These are phyloP conservation scores for Boletellus ananas DNA, from an alignment of 768 basidiomycete species.

Conservation along the genomic window DNA sequence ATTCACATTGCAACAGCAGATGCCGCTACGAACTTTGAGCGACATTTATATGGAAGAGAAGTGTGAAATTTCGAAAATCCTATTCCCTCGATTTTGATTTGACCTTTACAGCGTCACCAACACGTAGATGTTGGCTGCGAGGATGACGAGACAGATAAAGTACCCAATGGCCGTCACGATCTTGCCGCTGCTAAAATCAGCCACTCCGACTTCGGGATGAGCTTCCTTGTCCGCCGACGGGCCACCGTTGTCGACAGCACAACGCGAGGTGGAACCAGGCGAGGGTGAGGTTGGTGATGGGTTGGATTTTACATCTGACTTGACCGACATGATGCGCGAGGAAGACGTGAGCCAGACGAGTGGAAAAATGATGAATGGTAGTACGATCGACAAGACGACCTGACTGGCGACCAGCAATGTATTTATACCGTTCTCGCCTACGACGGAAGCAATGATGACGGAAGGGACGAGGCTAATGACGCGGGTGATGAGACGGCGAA, in stretches of 20 bases:
- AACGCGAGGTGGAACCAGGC: background rate
- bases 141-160: conserved; percentile 59
- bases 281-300: background rate
- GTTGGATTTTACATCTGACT: conserved; percentile 5
- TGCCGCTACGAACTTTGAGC: background rate
- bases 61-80: background rate
- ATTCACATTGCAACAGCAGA: too few relatives aligned
- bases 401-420: conserved; percentile 82
- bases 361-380: conserved; percentile 84
- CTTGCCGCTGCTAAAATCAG: conserved; percentile 65
- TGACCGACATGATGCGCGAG: conserved; percentile 67
- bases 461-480: conserved; percentile 80
- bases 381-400: conserved; percentile 76
- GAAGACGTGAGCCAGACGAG: conserved; percentile 70
- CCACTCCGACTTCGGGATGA: conserved; percentile 32
- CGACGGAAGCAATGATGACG: conserved; percentile 67
- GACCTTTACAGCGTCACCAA: conserved; percentile 47
- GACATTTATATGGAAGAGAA: too few relatives aligned
- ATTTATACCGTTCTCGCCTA: conserved; percentile 69
- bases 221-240: conserved; percentile 1
- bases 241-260: background rate
- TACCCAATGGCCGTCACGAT: conserved; percentile 48
- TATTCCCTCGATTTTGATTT: too few relatives aligned
- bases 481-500: conserved; percentile 82
- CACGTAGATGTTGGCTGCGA: conserved; percentile 75